A percentile compares a stretch with the other conserved stretches of the same genome.
Conservation (phyloP, 208 protist genomes). For the Leishmania arabica region DNA sequence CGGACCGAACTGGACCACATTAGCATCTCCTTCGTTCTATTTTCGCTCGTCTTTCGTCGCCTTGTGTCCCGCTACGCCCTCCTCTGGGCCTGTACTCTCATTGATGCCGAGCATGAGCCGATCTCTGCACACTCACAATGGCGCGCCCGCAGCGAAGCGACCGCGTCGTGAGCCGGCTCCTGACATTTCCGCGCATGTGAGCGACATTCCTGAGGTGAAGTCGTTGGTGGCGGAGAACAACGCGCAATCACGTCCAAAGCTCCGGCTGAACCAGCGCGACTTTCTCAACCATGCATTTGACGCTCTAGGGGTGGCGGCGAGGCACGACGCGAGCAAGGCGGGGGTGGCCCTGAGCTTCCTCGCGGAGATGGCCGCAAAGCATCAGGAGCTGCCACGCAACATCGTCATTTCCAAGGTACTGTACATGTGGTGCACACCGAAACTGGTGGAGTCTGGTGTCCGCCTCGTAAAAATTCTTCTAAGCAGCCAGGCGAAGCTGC, state of each 20-base stretch:
- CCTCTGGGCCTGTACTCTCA: not conserved
- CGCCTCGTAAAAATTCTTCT: conserved; percentile 37
- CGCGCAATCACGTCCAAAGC: conserved; percentile 42
- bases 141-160: conserved; percentile 16
- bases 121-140: not conserved
- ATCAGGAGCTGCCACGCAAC: conserved; percentile 57
- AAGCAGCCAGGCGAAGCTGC: conserved; percentile 18
- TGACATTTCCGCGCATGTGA: conserved; percentile 48
- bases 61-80: not conserved
- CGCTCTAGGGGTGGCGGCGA: conserved; percentile 36
- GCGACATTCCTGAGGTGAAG: conserved; percentile 47
- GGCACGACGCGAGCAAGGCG: conserved; percentile 12
- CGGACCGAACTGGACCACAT: not conserved
- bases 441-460: conserved; percentile 34
- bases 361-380: conserved; percentile 45
- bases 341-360: conserved; percentile 39
- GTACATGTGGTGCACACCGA: conserved; percentile 45
- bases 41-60: not conserved
- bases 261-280: conserved; percentile 45
- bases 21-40: not conserved
- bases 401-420: conserved; percentile 62
- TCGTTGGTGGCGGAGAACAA: conserved; percentile 68
- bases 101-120: not conserved
- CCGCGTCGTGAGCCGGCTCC: conserved; percentile 27
- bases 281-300: conserved; percentile 75